Base-by-base conservation (phyloP, 179 eudicot species). In the Silene coronaria region DNA sequence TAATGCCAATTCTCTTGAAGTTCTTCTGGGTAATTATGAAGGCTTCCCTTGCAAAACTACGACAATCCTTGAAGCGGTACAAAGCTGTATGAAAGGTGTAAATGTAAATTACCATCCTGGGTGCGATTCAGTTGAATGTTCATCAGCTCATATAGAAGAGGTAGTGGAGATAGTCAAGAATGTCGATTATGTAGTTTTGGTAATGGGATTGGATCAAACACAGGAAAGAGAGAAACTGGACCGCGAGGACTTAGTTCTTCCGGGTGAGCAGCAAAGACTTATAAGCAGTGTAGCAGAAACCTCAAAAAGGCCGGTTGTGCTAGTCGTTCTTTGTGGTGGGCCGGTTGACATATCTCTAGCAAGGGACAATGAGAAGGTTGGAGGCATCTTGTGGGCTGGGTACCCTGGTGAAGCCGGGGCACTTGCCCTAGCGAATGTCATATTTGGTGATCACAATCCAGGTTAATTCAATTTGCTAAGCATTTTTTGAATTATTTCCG, bases 401-500 rank as follows among this genome's bases (percentile, higher is more conserved):
- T 89, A 89, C 76, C 93, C 93, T 8, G 91, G 91, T 62, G 88
- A 89, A 77, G 86, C 85, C 24, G 92, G 89, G 14, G 89, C 88
- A 19, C 71, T 77, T 75, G 92, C 96, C 30, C 71, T 88, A 63
- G 88, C 92, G 4, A 80, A 90, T 74, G 75, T 89, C 76, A 71
- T 87, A 13, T 90, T 88, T 74, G 91, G 96, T 59, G 85, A 84
- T 38, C 84, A 86, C 65, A 90, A 90, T 80, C 92, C 96, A 67
- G 90, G 96, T 90, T 48, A 76, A 24, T 72, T 27, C 16, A 71
- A 71, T 72, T 46, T 14, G 28, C 22, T 23, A 53, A 53, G 32
- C 61, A 4, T 42, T 42, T 27, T 11, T 45, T 13, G n/a, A 42
- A 6, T 16, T 14, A 16, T 9, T 61, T 24, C 14, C 34, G 16